These are phyloP conservation scores for Grosmannia clavigera DNA, from an alignment of 2,329 filamentous ascomycete species.

Conservation along the genomic window DNA sequence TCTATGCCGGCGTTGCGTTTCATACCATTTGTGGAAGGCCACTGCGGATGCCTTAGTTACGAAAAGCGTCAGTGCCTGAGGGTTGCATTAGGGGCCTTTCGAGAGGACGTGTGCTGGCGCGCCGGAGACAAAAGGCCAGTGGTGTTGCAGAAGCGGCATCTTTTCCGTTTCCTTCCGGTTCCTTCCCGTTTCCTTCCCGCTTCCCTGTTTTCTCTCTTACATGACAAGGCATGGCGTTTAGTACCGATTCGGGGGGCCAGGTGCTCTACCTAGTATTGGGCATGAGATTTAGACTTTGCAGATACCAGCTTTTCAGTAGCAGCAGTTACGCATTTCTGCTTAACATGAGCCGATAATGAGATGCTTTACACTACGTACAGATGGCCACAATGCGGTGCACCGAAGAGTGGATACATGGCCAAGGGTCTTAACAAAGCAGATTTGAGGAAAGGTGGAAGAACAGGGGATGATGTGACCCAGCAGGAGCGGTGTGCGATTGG, in stretches of 20 bases:
- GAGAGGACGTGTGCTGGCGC: background rate
- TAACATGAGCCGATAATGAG: background rate
- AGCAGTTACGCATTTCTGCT: background rate
- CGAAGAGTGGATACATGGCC: background rate
- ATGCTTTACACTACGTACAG: background rate
- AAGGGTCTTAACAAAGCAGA: background rate
- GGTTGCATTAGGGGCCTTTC: background rate
- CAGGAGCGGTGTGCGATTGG: background rate
- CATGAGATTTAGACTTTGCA: background rate
- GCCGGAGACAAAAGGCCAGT: background rate
- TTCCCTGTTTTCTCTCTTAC: background rate
- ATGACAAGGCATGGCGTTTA: background rate
- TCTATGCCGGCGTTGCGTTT: background rate
- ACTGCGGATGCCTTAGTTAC: background rate
- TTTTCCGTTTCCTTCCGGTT: too few relatives aligned
- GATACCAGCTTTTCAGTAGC: background rate
- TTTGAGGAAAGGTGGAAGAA: background rate
- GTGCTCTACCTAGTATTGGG: background rate
- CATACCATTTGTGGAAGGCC: background rate
- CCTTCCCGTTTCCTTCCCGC: background rate
- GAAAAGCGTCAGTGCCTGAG: background rate
- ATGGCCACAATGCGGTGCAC: background rate
- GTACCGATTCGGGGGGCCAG: background rate
- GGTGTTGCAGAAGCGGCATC: background rate
- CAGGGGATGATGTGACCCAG: background rate